phyloP scores from a whole-genome alignment of 2,329 filamentous ascomycete species.

The Colletotrichum sp. region DNA sequence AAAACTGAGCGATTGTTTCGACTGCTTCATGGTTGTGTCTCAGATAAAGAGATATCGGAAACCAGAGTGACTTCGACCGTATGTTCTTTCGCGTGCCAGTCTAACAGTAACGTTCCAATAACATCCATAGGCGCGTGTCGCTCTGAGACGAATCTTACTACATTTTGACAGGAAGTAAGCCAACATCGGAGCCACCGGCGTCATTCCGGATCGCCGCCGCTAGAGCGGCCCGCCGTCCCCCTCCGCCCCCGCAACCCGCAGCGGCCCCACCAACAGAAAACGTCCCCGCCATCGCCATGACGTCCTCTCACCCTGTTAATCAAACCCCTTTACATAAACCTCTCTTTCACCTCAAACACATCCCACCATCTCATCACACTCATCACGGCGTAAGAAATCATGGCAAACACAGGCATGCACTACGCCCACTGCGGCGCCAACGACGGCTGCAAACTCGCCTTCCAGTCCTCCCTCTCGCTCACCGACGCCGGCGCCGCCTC shows the following conservation, averaged over 20 bases:
- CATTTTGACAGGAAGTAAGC: background rate
- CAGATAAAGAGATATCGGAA: background rate
- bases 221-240: background rate
- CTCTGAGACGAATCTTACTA: background rate
- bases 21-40: background rate
- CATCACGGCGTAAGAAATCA: background rate
- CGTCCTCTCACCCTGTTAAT: background rate
- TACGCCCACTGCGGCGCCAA: conserved; percentile 31
- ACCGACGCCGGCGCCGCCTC: background rate
- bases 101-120: accelerated
- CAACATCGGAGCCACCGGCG: background rate
- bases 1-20: background rate
- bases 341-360: background rate
- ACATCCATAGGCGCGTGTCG: accelerated
- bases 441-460: conserved; percentile 38
- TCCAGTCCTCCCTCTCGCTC: conserved; percentile 38
- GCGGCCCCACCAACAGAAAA: conserved; percentile 14
- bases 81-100: background rate
- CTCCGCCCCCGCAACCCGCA: background rate
- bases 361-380: background rate
- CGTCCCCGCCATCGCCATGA: conserved; percentile 6
- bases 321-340: background rate
- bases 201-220: conserved; percentile 1
- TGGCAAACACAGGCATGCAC: conserved; percentile 29
- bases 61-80: accelerated